Percentiles rank a stretch among this genome's conserved stretches.
These are phyloP conservation scores for Aureobasidium sp. DNA, from an alignment of 2,329 filamentous ascomycete species.

Conservation along the genomic window DNA sequence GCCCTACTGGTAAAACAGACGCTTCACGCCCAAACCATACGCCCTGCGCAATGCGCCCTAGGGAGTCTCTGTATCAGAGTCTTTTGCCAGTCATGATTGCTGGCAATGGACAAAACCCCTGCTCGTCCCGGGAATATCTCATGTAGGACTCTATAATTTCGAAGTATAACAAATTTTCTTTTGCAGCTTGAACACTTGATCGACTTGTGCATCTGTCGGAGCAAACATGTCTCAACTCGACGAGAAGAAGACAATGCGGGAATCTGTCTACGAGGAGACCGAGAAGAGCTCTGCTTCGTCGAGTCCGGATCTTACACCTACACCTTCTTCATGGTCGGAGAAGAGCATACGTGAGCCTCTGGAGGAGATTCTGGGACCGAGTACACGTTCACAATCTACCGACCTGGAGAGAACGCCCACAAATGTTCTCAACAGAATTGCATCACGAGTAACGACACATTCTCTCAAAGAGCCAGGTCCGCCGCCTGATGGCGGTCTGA, in stretches of 20 bases:
- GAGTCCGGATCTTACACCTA: neutral
- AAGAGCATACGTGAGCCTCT: constrained; percentile 3
- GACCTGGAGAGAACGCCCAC: constrained; percentile 3
- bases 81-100: neutral
- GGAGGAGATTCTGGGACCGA: neutral
- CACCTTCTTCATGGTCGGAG: constrained; percentile 3
- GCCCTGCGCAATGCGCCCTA: constrained; percentile 13
- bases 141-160: neutral
- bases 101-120: neutral
- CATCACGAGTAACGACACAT: constrained; percentile 31
- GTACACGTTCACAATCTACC: neutral
- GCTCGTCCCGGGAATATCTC: neutral
- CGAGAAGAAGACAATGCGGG: neutral
- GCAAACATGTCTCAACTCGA: neutral
- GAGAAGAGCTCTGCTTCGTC: neutral
- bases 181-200: neutral
- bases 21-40: constrained; percentile 6
- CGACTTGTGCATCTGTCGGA: neutral
- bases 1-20: constrained; percentile 3
- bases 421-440: constrained; percentile 27
- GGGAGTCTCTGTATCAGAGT: constrained; percentile 3
- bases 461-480: constrained; percentile 30
- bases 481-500: constrained; percentile 38
- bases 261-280: neutral
- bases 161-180: neutral